Base-by-base conservation (phyloP, 306 rosid species). In the Sophora flavescens region DNA sequence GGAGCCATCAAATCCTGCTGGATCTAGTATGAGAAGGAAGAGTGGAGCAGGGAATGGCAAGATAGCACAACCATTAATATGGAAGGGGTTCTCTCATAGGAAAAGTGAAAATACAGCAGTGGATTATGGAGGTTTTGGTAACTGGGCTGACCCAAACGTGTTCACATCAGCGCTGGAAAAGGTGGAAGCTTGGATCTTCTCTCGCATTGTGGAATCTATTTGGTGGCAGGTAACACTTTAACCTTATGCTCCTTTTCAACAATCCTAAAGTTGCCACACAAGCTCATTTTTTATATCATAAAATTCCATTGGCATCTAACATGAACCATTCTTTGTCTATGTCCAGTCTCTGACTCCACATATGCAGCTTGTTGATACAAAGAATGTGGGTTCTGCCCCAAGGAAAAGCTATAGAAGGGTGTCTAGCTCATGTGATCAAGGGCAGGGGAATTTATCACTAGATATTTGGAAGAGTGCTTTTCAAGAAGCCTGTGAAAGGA, bases 401-500 rank as follows among this genome's bases (percentile, higher is more conserved):
- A 68, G 30, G 33, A 89, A 86, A 82, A 81, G 70, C 82, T 86
- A 61, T 70, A 74, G 67, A 59, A 84, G 83, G 78, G 70, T 72
- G 41, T 81, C 90, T 67, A 78, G 88, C 77, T 83, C 92, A 76
- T 51, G 60, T 75, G 90, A 87, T 75, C 92, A 85, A 78, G 97
- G 88, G 36, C 87, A 81, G 80, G 93, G 87, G 79, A 81, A 60
- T 84, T 74, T 95, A 78, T 88, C 97, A 1, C 82, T 95, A 42
- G 91, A 87, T 56, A 90, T 92, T 61, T 95, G 99, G 99, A 95
- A 88, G 89, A 88, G 83, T 60, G 99, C 99, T 75, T 92, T 92
- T 73, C 79, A 84, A 77, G 98, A 92, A 80, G 87, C 96, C 66
- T 87, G 82, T 53, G 98, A 95, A 81, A 89, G 98, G 83, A 88